Evolutionary conservation across 2,329 filamentous ascomycete genomes (phyloP).

Genomic region (Fusarium stilboides): DNA sequence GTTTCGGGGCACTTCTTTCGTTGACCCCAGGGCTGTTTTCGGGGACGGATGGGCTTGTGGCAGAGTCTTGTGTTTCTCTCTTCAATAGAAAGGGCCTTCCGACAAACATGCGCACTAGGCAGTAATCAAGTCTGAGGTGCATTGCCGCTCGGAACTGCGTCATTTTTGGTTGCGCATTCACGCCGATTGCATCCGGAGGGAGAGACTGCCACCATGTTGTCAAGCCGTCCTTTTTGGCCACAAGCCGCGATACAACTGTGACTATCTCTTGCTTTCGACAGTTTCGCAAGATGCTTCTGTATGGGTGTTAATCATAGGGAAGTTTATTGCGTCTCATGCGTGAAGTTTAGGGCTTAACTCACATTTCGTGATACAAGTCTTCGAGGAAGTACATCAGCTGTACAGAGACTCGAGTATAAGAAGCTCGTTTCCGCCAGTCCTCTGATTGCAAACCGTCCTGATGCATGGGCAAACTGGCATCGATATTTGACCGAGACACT

Average conservation of each 20-base stretch:
- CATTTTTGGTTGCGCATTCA: not conserved
- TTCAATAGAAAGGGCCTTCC: slow-evolving; percentile 8
- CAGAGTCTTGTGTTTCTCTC: slow-evolving; percentile 1
- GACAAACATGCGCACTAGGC: slow-evolving; percentile 10
- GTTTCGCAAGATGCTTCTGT: not conserved
- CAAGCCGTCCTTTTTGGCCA: not conserved
- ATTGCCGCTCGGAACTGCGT: not conserved
- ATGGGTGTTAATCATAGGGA: not conserved
- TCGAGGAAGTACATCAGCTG: slow-evolving; percentile 11
- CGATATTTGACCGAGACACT: slow-evolving; percentile 15
- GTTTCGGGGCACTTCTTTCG: not conserved
- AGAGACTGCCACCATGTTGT: slow-evolving; percentile 8
- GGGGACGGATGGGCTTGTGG: not conserved
- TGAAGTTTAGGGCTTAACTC: not conserved
- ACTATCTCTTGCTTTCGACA: slow-evolving; percentile 11
- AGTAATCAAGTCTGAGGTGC: slow-evolving; percentile 11
- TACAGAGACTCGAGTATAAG: not conserved
- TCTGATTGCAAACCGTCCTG: not conserved
- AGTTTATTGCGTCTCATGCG: not conserved
- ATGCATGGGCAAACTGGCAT: not conserved
- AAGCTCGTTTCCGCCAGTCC: not conserved
- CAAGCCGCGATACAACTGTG: slow-evolving; percentile 1
- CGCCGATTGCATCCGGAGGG: not conserved
- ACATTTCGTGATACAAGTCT: slow-evolving; percentile 18
- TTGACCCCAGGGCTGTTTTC: slow-evolving; percentile 2